Evolutionary conservation across 495 filamentous ascomycete species (phyloP).

Genomic region (Hypoxylon crocopeplum): DNA sequence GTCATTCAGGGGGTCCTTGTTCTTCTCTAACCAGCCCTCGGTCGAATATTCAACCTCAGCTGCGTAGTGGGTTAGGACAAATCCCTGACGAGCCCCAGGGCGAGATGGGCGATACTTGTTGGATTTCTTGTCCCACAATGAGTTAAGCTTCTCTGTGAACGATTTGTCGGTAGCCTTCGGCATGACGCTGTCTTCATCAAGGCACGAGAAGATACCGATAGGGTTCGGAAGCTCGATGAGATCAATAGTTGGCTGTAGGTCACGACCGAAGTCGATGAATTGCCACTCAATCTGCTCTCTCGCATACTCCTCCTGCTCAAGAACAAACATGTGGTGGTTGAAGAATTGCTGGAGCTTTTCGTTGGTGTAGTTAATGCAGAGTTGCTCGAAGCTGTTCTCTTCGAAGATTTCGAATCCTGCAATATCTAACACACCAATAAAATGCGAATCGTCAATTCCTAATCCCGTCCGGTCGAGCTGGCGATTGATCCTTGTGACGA

Average conservation of each 20-base stretch:
- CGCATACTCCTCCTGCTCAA: constrained; percentile 99
- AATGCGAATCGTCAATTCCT: constrained; percentile 84
- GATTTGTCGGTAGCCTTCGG: constrained; percentile 96
- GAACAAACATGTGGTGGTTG: constrained; percentile 99
- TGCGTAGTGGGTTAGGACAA: constrained; percentile 98
- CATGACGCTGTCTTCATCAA: constrained; percentile 99
- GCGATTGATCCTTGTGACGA: constrained; percentile 89
- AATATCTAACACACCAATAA: constrained; percentile 99
- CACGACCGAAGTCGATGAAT: constrained; percentile 98
- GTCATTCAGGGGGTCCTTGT: constrained; percentile 98
- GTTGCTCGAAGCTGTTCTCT: constrained; percentile 96
- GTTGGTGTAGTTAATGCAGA: constrained; percentile 99
- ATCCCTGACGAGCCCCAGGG: constrained; percentile 76
- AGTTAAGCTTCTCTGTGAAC: constrained; percentile 97
- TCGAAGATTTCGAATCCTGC: constrained; percentile 99
- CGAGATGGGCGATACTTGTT: constrained; percentile 90
- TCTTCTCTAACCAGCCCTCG: constrained; percentile 96
- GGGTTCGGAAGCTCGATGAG: constrained; percentile 95
- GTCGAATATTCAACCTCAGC: constrained; percentile 98
- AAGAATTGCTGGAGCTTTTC: constrained; percentile 99
- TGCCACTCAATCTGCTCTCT: constrained; percentile 99
- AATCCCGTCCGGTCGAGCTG: constrained; percentile 83
- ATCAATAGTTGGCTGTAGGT: constrained; percentile 97
- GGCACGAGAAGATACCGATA: constrained; percentile 97
- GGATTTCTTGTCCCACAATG: constrained; percentile 94